Evolutionary conservation across 345 rosid species (phyloP), one percentile per base, ranked within the genome.

Genomic region (Eucalyptus polyanthemos): DNA sequence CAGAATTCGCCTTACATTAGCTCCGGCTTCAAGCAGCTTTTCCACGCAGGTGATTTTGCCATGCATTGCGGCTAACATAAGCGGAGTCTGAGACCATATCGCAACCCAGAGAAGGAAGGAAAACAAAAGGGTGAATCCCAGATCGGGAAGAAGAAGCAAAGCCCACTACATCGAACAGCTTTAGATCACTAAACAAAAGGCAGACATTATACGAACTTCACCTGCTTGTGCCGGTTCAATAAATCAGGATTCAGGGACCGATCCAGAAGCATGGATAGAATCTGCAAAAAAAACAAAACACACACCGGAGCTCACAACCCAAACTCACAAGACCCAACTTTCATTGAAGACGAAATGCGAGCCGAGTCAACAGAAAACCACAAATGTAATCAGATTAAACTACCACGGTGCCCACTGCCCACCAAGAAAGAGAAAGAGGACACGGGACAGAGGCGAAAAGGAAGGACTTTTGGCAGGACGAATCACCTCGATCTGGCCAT

Each of bases 11-110:
- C 87, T 94, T 94, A 98, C 99, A 94, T 98, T 97, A 91, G 99
- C 99, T 87, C 99, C 99, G 37, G 98, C 98, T 93, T 94, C 96
- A 81, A 97, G 91, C 87, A 98, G 97, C 94, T 94, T 97, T 93
- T 94, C 91, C 92, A 98, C 92, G 88, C 99, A 98, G 49, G 91
- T 88, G 90, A 95, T 95, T 92, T 94, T 98, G 45, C 99, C 99
- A 88, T 95, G 94, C 99, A 98, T 98, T 89, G 99, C 99, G 88
- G 99, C 99, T 86, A 98, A 89, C 99, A 97, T 98, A 81, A 98
- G 96, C 22, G 99, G 99, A 90, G 99, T 96, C 99, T 98, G 88
- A 88, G 86, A 65, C 81, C 85, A 76, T 34, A 69, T 5, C 47
- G 47, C 47, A 76, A 76, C 85, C 85, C 85, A 67, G 34, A 50